Evolutionary conservation across 1,284 basidiomycete genomes (phyloP).

Genomic region (Fomitopsis palustris): DNA sequence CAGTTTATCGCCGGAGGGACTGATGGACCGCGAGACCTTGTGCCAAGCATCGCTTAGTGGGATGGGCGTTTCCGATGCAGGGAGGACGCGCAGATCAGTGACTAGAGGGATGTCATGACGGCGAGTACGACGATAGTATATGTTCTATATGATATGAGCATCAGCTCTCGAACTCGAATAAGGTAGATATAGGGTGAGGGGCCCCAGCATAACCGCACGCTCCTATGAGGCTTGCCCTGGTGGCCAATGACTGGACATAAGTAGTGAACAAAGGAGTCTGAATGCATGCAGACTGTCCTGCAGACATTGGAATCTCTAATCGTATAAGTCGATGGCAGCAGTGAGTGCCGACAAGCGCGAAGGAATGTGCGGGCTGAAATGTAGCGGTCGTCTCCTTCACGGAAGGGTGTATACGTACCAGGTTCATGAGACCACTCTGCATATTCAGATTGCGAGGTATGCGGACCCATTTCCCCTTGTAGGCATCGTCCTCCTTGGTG

Average conservation of each 20-base stretch:
- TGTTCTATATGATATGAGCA: constrained; percentile 41
- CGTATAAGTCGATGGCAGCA: too few species aligned
- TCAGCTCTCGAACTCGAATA: neutral
- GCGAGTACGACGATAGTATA: constrained; percentile 84
- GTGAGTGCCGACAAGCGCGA: too few species aligned
- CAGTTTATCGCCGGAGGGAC: constrained; percentile 31
- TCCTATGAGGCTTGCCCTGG: too few species aligned
- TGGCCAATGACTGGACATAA: neutral
- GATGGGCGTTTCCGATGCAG: constrained; percentile 44
- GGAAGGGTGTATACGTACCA: constrained; percentile 8
- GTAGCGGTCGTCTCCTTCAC: neutral
- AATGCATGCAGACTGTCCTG: too few species aligned
- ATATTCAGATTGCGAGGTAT: constrained; percentile 75
- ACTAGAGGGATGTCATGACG: constrained; percentile 73
- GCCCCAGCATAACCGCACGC: neutral
- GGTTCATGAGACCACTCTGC: constrained; percentile 35
- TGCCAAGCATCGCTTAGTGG: constrained; percentile 49
- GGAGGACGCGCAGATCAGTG: constrained; percentile 57
- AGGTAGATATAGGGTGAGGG: neutral
- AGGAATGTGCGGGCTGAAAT: too few species aligned
- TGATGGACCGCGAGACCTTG: constrained; percentile 37
- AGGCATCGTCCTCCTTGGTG: constrained; percentile 69
- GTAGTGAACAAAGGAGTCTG: neutral
- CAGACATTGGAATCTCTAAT: too few species aligned
- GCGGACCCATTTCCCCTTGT: constrained; percentile 86